Evolutionary conservation across 2,329 filamentous ascomycete genomes (phyloP), one percentile per base, ranked within the genome.

Genomic region (Alternaria alternata): DNA sequence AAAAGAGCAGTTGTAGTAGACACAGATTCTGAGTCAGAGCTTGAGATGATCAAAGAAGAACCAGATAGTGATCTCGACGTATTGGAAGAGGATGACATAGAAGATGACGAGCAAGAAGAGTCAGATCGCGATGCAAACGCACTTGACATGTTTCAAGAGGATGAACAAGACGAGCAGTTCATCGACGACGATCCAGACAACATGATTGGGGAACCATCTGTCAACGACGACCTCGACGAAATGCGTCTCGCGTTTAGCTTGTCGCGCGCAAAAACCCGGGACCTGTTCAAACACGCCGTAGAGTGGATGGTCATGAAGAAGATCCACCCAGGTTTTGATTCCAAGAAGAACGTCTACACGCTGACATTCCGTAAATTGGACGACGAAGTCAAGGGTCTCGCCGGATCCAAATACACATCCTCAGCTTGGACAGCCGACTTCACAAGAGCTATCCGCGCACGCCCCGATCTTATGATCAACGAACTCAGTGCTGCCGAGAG

Each of bases 301-400:
- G 90, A 93, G 73, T 94, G 91, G 91, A 89, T 94, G 79, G 88
- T 94, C 3, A 90, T 93, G 70, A 91, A 91, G 72, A 89, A 90
- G 67, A 83, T 95, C 51, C 90, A 93, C 66, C 91, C 91, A 0
- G 87, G 83, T 0, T 94, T 93, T 69, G 80, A 85, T 11, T 83
- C 84, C 18, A 79, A 85, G 5, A 87, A 91, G 61, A 82, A 86
- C 7, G 80, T 93, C 12, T 95, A 93, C 75, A 70, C 79, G 12
- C 82, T 91, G 26, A 88, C 91, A 0, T 93, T 93, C 81, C 80
- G 81, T 49, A 92, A 92, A 70, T 81, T 94, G 0, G 86, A 92
- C 64, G 87, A 91, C 65, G 90, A 93, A 73, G 87, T 91, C 14
- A 83, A 81, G 39, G 89, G 87, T 0, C 84, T 91, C 3, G 88